Base-by-base conservation (phyloP, 1,139 yeast species). In the Geotrichum reessii region DNA sequence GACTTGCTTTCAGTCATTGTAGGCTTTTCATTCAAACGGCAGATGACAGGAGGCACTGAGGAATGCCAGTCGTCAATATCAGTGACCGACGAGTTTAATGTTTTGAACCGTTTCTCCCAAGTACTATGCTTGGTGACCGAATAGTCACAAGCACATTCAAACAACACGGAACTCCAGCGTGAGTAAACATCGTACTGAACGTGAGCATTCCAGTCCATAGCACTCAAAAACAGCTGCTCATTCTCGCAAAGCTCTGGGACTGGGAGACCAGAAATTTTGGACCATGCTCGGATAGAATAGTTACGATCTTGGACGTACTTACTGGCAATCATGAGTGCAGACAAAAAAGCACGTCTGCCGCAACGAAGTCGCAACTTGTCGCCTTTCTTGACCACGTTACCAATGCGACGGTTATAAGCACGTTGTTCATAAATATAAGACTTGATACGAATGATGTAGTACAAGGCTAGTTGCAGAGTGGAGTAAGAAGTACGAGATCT, bases 261-360 rank as follows among this genome's bases (percentile, higher is more conserved):
- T 53, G 78, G 65, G 64, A 84, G 75, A 0, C 95, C 93, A 55
- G 89, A 81, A 55, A 88, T 84, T 67, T 82, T 83, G 56, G 86
- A 76, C 96, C 96, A 88, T 14, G 87, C 81, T 64, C 78, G 78
- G 63, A 85, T 79, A 25, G 87, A 78, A 70, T 82, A 87, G 68
- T 86, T 86, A 58, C 84, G 81, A 71, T 88, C 96, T 69, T 85
- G 90, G 62, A 81, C 77, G 69, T 84, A 87, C 69, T 88, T 88
- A 57, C 86, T 81, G 1, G 93, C 85, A 53, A 87, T 74, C 59
- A 87, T 86, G 56, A 87, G 71, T 65, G 87, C 78, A 2, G 86
- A 82, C 62, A 88, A 76, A 64, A 88, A 84, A 51, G 84, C 77
- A 63, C 87, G 81, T 66, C 87, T 82, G 7, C 90, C 86, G 67